Base-by-base conservation (phyloP, 306 rosid species). In the Quercus parvula region DNA sequence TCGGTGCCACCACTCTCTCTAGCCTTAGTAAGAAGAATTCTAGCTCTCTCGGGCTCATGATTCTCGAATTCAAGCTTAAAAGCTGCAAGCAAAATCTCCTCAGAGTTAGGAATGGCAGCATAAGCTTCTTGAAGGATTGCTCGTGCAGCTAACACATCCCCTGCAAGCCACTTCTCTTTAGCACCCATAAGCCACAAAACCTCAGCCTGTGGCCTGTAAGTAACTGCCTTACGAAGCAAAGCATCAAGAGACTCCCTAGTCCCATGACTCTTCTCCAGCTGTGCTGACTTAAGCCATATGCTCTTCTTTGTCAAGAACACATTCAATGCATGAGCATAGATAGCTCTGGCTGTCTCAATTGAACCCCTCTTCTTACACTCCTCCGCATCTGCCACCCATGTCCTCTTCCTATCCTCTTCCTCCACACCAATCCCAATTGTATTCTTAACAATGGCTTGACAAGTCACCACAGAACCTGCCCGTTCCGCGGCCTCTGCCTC, bases 111-210 rank as follows among this genome's bases (percentile, higher is more conserved):
- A 81, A 92, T 94, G 77, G 97, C 96, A 77, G 94, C 96, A 81
- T 94, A 94, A 35, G 97, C 97, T 90, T 94, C 94, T 83, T 89
- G 94, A 71, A 94, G 98, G 78, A 94, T 94, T 51, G 92, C 92
- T 61, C 98, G 90, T 31, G 96, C 98, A 13, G 91, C 86, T 22
- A 90, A 91, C 68, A 92, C 97, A 79, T 94, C 96, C 30, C 98
- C 98, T 75, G 97, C 98, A 79, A 92, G 97, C 98, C 97, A 94
- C 84, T 94, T 94, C 87, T 90, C 98, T 85, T 92, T 94, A 18
- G 98, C 98, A 75, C 97, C 97, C 98, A 94, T 94, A 83, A 94
- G 98, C 98, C 98, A 94, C 58, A 94, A 83, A 70, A 94, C 98
- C 84, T 94, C 97, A 75, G 98, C 98, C 87, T 94, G 97, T 18